These are phyloP conservation scores for Haplosporangium sp. DNA, from an alignment of 371 early-diverging fungal genomes.

Conservation along the genomic window DNA sequence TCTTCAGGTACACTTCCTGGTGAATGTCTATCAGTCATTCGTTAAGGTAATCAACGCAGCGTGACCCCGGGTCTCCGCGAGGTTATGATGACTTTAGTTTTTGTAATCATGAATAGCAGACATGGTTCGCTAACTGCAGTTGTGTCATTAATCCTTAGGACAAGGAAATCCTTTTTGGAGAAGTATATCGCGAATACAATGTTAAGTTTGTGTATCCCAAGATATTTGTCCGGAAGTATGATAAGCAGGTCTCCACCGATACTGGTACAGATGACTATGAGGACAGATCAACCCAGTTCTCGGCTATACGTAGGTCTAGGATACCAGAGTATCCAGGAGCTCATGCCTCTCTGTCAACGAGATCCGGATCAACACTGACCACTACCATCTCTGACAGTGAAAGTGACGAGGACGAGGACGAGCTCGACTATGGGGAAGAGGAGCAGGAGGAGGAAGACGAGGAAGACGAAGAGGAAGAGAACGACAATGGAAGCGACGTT, in stretches of 20 bases:
- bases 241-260: constrained; percentile 44
- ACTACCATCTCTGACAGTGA: not conserved
- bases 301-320: constrained; percentile 11
- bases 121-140: not conserved
- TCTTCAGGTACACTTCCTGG: constrained; percentile 35
- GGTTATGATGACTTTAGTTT: not conserved
- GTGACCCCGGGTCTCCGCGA: not conserved
- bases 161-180: constrained; percentile 43
- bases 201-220: constrained; percentile 47
- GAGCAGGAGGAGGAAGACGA: constrained; percentile 19
- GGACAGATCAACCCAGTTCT: not conserved
- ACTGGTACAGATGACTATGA: constrained; percentile 5
- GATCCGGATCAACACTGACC: not conserved
- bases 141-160: constrained; percentile 19
- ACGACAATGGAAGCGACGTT: not conserved
- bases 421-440: constrained; percentile 19
- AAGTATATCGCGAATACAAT: constrained; percentile 44
- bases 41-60: constrained; percentile 26
- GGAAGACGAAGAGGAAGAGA: constrained; percentile 14
- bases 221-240: constrained; percentile 50
- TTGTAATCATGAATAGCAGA: too few relatives aligned
- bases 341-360: constrained; percentile 14
- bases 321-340: constrained; percentile 11
- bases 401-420: constrained; percentile 12
- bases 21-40: constrained; percentile 37